phyloP scores from a whole-genome alignment of 768 basidiomycete genomes.

The Hypsizygus marmoreus region DNA sequence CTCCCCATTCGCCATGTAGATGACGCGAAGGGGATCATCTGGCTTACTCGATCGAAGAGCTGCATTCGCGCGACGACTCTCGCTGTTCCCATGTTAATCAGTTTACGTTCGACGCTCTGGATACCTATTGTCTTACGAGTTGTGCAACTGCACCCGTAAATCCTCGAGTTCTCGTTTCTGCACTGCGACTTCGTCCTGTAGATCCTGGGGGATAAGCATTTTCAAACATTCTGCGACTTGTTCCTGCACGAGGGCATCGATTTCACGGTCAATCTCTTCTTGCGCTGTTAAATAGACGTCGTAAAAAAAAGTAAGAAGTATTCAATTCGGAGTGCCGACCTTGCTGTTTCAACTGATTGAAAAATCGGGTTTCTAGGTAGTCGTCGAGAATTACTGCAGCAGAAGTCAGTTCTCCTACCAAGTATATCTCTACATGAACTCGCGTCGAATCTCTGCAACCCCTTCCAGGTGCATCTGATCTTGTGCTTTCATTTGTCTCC shows the following conservation, averaged over 20 bases:
- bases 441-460: conserved; percentile 52
- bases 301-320: not conserved
- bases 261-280: conserved; percentile 45
- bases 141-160: conserved; percentile 49
- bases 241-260: conserved; percentile 52
- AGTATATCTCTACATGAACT: conserved; percentile 6
- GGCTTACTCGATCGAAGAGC: conserved; percentile 42
- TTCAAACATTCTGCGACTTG: conserved; percentile 52
- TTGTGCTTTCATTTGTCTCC: conserved; percentile 42
- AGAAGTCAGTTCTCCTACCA: not conserved
- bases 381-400: conserved; percentile 48
- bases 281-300: conserved; percentile 39
- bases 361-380: conserved; percentile 43
- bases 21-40: conserved; percentile 43
- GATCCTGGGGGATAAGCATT: conserved; percentile 43
- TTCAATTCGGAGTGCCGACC: conserved; percentile 36
- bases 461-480: conserved; percentile 45
- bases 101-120: not conserved
- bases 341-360: conserved; percentile 44
- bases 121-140: conserved; percentile 44
- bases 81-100: conserved; percentile 41
- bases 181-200: conserved; percentile 49
- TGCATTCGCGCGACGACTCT: conserved; percentile 57
- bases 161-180: conserved; percentile 48
- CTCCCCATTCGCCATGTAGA: conserved; percentile 48